These are phyloP conservation scores for Akanthomyces dipterigenus DNA, from an alignment of 2,329 filamentous ascomycete genomes.

Conservation along the genomic window DNA sequence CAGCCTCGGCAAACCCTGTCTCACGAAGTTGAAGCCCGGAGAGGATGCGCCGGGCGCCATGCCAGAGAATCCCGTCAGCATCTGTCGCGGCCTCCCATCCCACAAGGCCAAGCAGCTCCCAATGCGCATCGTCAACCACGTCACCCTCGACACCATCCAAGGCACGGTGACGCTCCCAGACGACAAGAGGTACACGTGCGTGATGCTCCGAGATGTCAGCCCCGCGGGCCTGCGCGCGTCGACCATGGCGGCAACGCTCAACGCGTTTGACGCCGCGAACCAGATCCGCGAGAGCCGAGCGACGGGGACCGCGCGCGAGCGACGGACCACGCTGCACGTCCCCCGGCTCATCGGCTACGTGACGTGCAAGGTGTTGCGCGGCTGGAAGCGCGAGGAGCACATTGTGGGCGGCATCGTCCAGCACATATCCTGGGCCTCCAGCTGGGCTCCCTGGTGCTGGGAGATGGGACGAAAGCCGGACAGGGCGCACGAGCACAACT, in stretches of 20 bases:
- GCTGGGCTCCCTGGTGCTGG: background rate
- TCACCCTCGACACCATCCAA: background rate
- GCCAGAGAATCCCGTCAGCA: too few relatives aligned
- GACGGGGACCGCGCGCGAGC: too few relatives aligned
- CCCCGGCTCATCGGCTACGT: background rate
- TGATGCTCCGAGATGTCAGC: background rate
- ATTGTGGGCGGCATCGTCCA: background rate
- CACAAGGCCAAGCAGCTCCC: too few relatives aligned
- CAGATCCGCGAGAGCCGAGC: background rate
- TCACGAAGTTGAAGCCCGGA: too few relatives aligned
- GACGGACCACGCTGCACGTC: background rate
- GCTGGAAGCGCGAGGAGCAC: background rate
- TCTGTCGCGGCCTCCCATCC: too few relatives aligned
- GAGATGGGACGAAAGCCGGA: background rate
- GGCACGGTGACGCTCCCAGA: background rate
- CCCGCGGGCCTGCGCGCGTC: background rate
- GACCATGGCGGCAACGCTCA: background rate
- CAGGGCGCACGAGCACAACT: background rate
- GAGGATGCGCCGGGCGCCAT: too few relatives aligned
- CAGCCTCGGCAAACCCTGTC: too few relatives aligned
- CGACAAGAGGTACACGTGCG: background rate
- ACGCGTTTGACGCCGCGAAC: background rate
- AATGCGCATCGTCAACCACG: too few relatives aligned
- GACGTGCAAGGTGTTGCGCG: background rate
- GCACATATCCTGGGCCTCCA: background rate